These are phyloP conservation scores for Penicillium daleae DNA, from an alignment of 495 filamentous ascomycete genomes.

Conservation along the genomic window DNA sequence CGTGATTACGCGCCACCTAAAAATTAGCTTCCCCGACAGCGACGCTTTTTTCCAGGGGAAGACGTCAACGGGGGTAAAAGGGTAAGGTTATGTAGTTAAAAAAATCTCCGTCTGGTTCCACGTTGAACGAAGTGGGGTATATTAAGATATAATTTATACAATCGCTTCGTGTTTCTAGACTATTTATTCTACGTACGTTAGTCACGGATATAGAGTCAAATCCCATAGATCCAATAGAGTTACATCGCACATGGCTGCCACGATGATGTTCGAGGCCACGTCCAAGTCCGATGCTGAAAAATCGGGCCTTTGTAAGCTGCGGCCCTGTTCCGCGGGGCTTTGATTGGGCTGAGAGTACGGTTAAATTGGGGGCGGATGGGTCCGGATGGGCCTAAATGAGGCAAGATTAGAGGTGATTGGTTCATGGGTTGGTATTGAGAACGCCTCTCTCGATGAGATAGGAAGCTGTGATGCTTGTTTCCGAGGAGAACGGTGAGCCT, in stretches of 20 bases:
- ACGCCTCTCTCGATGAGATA: neutral
- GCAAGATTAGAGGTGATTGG: neutral
- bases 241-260: neutral
- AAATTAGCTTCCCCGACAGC: neutral
- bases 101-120: too few species aligned
- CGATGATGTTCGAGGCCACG: neutral
- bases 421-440: neutral
- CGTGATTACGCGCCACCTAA: neutral
- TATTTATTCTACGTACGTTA: too few species aligned
- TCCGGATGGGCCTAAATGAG: neutral
- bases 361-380: neutral
- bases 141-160: neutral
- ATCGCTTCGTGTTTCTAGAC: too few species aligned
- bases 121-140: neutral
- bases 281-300: neutral
- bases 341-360: neutral
- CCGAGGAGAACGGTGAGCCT: neutral
- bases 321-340: neutral
- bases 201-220: neutral
- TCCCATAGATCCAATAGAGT: neutral
- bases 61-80: neutral
- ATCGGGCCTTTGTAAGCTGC: constrained; percentile 1
- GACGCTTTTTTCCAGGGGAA: neutral
- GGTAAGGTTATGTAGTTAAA: neutral
- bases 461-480: neutral